These are phyloP conservation scores for Euphorbia peplus DNA, from an alignment of 345 rosid species.

Conservation along the genomic window DNA sequence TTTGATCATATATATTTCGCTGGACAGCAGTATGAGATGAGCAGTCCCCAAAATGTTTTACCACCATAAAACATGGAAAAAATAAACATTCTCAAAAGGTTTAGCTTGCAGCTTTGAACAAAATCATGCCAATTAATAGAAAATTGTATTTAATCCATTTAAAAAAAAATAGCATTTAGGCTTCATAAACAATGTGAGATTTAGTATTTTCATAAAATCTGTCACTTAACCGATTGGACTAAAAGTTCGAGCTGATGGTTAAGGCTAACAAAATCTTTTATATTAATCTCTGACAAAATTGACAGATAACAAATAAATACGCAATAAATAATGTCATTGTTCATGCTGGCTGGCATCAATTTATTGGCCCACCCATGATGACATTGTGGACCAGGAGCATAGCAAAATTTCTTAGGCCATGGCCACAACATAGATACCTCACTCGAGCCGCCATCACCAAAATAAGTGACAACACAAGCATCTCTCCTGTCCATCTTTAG, in stretches of 20 bases:
- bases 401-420: background rate
- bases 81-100: background rate
- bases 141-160: too few relatives aligned
- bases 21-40: background rate
- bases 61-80: background rate
- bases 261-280: too few relatives aligned
- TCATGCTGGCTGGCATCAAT: too few relatives aligned
- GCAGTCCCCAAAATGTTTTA: background rate
- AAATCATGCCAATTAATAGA: too few relatives aligned
- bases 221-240: too few relatives aligned
- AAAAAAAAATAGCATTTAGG: too few relatives aligned
- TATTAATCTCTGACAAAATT: too few relatives aligned
- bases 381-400: background rate
- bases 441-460: conserved; percentile 83
- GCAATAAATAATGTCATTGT: too few relatives aligned
- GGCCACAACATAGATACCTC: conserved; percentile 42
- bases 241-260: too few relatives aligned
- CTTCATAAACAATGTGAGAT: too few relatives aligned
- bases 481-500: conserved; percentile 71
- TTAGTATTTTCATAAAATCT: too few relatives aligned
- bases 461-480: conserved; percentile 69
- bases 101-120: background rate
- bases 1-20: background rate
- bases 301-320: too few relatives aligned
- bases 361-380: background rate